Conservation (phyloP, 1,284 basidiomycete genomes). For the Peniophora sp. region DNA sequence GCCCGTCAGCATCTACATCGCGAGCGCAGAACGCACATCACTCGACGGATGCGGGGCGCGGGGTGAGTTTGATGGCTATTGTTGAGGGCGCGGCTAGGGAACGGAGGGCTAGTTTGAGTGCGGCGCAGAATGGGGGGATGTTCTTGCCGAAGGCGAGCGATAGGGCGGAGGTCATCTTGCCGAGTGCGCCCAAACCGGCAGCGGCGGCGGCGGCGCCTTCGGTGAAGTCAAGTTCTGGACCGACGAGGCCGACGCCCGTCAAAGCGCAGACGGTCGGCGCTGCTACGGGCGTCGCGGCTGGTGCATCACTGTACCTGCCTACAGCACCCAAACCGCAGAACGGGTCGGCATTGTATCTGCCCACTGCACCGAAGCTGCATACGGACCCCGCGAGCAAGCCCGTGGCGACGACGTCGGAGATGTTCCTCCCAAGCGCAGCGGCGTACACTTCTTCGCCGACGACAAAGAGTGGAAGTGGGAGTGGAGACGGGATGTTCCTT, state of each 20-base stretch:
- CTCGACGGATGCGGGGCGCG: constrained; percentile 1
- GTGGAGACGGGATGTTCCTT: no score
- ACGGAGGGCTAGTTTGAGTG: constrained; percentile 14
- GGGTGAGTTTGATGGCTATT: constrained; percentile 47
- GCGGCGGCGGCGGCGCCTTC: neutral
- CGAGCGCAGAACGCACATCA: neutral
- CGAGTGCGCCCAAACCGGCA: no score
- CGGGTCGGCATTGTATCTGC: neutral
- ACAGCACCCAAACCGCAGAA: neutral
- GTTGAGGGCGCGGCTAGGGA: constrained; percentile 49
- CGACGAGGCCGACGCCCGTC: neutral
- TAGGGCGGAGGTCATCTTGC: no score
- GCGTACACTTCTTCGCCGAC: neutral
- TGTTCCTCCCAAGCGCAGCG: neutral
- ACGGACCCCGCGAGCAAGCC: neutral
- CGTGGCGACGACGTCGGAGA: neutral
- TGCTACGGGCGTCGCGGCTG: neutral
- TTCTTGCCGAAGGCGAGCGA: constrained; percentile 17
- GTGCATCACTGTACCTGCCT: neutral
- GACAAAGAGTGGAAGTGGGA: no score
- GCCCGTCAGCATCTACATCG: neutral
- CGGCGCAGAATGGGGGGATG: constrained; percentile 21
- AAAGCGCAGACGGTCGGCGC: neutral
- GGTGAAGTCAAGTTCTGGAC: neutral
- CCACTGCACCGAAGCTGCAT: neutral